Base-by-base conservation (phyloP, 331 rosid genomes). In the Saraca asoca region DNA sequence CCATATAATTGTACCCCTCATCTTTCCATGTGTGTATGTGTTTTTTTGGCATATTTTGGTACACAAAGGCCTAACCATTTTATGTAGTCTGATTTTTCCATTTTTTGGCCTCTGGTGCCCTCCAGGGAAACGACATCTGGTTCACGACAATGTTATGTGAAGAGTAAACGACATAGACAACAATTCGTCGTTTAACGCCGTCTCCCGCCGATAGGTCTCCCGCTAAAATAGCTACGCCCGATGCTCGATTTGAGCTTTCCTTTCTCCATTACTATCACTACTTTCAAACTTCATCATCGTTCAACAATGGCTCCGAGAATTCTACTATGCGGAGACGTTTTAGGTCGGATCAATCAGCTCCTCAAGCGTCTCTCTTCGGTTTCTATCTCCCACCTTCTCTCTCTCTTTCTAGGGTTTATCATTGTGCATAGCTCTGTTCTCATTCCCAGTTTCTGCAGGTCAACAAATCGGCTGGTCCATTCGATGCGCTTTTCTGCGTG, bases 381-480 rank as follows among this genome's bases (percentile, higher is more conserved):
- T 2, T 50, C 38, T 62, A 29, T 53, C 70, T 68, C 70, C 35
- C 49, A 20, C 33, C 11, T 51, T 31, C 17, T 51, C 14, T 66
- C 14, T 66, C 14, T 71, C 8, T 20, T 7, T 61, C 69, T 71
- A 77, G 79, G 81, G 75, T 71, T 76, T 72, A 29, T 43, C 3
- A n/a, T 4, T 43, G 31, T 37, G 56, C 14, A 48, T 18, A 20
- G 35, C 20, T 52, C 19, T 31, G 29, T 51, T 48, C 9, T 48
- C 56, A 31, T 44, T 51, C 16, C 46, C 62, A 79, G 19, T 53
- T 53, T 62, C 19, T 57, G 64, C 8, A 94, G 98, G 97, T 90
- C 45, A 94, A 81, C 87, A 90, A 94, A 81, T 88, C 97, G 18
- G 97, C 98, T 33, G 98, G 97, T 41, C 98, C 98, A 14, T 94